These are phyloP conservation scores for Penicillium sp. DNA, from an alignment of 2,329 filamentous ascomycete genomes.

Conservation along the genomic window DNA sequence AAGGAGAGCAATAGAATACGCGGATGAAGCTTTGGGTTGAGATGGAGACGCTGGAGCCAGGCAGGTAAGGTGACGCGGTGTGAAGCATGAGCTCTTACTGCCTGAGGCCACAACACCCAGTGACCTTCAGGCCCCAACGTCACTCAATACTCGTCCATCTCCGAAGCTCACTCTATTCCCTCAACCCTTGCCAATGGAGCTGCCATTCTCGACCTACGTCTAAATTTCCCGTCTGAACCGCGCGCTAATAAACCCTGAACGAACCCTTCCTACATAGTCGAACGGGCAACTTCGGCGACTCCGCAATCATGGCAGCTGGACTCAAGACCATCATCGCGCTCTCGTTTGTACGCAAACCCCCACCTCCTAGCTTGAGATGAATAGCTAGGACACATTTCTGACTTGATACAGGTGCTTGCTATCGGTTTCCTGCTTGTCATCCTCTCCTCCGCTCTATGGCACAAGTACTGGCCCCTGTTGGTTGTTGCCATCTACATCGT, in stretches of 20 bases:
- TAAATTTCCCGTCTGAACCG: slow-evolving; percentile 9
- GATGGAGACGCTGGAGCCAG: slow-evolving; percentile 34
- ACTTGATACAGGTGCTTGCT: slow-evolving; percentile 70
- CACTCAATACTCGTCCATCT: slow-evolving; percentile 31
- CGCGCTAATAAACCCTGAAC: slow-evolving; percentile 5
- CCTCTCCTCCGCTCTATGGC: slow-evolving; percentile 92
- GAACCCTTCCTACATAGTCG: slow-evolving; percentile 11
- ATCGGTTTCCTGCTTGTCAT: slow-evolving; percentile 99
- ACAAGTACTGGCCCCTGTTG: slow-evolving; percentile 91
- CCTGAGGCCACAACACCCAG: slow-evolving; percentile 32
- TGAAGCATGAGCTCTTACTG: slow-evolving; percentile 33
- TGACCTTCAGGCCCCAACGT: slow-evolving; percentile 38
- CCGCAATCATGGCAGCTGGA: slow-evolving; percentile 69
- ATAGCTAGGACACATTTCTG: slow-evolving; percentile 2
- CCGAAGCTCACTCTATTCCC: slow-evolving; percentile 14
- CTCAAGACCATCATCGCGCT: slow-evolving; percentile 99
- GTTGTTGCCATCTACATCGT: slow-evolving; percentile 95
- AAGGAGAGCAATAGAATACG: slow-evolving; percentile 20
- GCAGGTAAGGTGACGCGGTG: slow-evolving; percentile 43
- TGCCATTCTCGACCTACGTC: slow-evolving; percentile 12
- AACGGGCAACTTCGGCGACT: slow-evolving; percentile 30
- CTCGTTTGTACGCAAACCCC: slow-evolving; percentile 72
- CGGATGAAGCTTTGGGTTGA: slow-evolving; percentile 23
- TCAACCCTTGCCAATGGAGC: slow-evolving; percentile 26
- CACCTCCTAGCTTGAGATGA: not conserved